phyloP scores from a whole-genome alignment of 768 basidiomycete genomes.

The Megacollybia marginata region DNA sequence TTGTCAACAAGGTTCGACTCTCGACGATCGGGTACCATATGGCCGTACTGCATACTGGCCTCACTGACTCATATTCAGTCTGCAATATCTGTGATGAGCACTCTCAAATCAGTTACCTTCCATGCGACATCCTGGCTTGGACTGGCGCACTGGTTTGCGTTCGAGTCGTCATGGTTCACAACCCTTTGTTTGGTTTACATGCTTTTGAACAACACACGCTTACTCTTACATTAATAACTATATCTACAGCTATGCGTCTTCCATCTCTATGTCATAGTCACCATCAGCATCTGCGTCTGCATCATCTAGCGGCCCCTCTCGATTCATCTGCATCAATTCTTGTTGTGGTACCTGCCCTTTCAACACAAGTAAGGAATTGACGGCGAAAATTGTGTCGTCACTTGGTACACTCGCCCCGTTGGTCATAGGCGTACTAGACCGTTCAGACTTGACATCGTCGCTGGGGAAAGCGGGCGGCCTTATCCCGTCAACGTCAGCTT shows the following conservation, averaged over 20 bases:
- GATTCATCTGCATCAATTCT: constrained; percentile 25
- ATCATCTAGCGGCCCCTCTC: constrained; percentile 4
- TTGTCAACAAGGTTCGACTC: constrained; percentile 46
- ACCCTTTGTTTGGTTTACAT: too few relatives aligned
- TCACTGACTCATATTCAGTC: constrained; percentile 31
- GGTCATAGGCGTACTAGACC: constrained; percentile 44
- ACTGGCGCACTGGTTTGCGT: too few relatives aligned
- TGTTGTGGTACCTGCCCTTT: constrained; percentile 22
- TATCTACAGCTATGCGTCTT: constrained; percentile 5
- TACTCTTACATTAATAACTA: background rate
- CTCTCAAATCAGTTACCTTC: too few relatives aligned
- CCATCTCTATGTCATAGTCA: constrained; percentile 31
- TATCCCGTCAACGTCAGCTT: background rate
- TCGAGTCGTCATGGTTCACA: too few relatives aligned
- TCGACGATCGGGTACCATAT: constrained; percentile 44
- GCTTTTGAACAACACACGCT: background rate
- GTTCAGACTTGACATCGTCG: constrained; percentile 44
- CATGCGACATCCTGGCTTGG: too few relatives aligned
- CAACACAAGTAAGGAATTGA: constrained; percentile 20
- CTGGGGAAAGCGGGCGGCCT: constrained; percentile 4
- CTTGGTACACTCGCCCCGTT: constrained; percentile 50
- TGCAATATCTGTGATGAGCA: background rate
- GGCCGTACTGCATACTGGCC: constrained; percentile 53
- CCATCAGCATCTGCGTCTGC: constrained; percentile 34
- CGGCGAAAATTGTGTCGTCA: constrained; percentile 46